Percentiles rank a stretch among this genome's conserved stretches.
Evolutionary conservation across 352 stramenopile genomes (phyloP).

Genomic region (Phytophthora chlamydospora): DNA sequence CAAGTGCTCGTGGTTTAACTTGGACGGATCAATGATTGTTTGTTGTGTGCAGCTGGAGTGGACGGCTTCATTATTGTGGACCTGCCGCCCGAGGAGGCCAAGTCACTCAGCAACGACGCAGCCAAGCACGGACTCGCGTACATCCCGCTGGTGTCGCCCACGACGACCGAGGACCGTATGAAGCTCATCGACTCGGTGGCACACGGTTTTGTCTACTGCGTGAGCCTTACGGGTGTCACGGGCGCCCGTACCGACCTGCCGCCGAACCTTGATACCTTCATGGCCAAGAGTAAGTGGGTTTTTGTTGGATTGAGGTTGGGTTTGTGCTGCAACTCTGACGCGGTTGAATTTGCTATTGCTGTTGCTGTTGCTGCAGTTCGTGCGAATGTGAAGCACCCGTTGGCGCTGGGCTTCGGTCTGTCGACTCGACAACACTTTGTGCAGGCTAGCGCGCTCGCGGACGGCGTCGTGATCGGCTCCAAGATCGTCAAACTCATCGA

Average conservation of each 20-base stretch:
- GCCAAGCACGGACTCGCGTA: conserved; percentile 93
- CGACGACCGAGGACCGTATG: conserved; percentile 96
- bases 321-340: background rate
- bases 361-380: conserved; percentile 55
- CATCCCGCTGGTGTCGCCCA: conserved; percentile 97
- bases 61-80: conserved; percentile 99
- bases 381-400: conserved; percentile 84
- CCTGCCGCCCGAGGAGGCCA: conserved; percentile 95
- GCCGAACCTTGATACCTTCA: conserved; percentile 93
- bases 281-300: conserved; percentile 77
- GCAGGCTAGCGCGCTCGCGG: conserved; percentile 92
- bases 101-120: conserved; percentile 90
- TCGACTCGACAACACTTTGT: conserved; percentile 92
- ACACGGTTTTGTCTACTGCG: conserved; percentile 89
- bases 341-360: conserved; percentile 5
- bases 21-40: conserved; percentile 1
- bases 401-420: conserved; percentile 98
- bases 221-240: conserved; percentile 93
- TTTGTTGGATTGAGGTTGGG: background rate
- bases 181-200: conserved; percentile 71
- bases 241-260: conserved; percentile 92
- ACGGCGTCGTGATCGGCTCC: conserved; percentile 91
- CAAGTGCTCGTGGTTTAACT: conserved; percentile 1
- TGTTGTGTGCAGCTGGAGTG: conserved; percentile 68
- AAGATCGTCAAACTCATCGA: conserved; percentile 90